Percentiles rank a stretch among this genome's conserved stretches.
phyloP scores from a whole-genome alignment of 495 filamentous ascomycete species.

The Aspergillus heteromorphus region DNA sequence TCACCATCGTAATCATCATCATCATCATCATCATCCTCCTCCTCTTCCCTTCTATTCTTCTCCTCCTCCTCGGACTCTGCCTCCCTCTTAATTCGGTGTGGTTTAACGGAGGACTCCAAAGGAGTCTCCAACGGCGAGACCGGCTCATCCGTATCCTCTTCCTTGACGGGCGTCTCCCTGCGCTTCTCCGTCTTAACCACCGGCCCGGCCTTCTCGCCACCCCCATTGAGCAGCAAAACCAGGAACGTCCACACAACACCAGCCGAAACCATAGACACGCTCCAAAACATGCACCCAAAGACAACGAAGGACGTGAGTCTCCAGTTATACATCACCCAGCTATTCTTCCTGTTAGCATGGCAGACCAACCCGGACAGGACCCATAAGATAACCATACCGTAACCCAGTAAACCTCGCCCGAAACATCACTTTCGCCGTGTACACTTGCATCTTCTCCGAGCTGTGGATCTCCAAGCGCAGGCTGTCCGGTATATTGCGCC shows the following conservation, averaged over 20 bases:
- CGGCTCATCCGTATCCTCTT: constrained; percentile 22
- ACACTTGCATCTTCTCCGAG: constrained; percentile 65
- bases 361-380: neutral
- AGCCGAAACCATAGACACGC: constrained; percentile 57
- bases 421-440: constrained; percentile 61
- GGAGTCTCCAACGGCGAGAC: constrained; percentile 7
- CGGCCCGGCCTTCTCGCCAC: constrained; percentile 13
- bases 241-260: constrained; percentile 53
- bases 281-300: constrained; percentile 70
- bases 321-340: constrained; percentile 83
- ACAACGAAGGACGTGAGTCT: constrained; percentile 61
- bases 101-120: constrained; percentile 9
- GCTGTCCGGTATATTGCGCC: constrained; percentile 50
- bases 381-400: constrained; percentile 33
- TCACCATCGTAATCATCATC: too few species aligned
- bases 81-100: constrained; percentile 17
- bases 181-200: constrained; percentile 23
- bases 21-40: too few species aligned
- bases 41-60: constrained; percentile 15
- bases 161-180: constrained; percentile 19
- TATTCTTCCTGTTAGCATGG: constrained; percentile 14
- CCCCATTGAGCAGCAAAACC: constrained; percentile 26
- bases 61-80: constrained; percentile 23
- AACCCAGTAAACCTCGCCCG: constrained; percentile 68
- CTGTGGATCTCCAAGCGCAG: constrained; percentile 63